Percentiles rank a stretch among this genome's conserved stretches.
These are phyloP conservation scores for Schwanniomyces vanrijiae DNA, from an alignment of 805 yeast species.

Conservation along the genomic window DNA sequence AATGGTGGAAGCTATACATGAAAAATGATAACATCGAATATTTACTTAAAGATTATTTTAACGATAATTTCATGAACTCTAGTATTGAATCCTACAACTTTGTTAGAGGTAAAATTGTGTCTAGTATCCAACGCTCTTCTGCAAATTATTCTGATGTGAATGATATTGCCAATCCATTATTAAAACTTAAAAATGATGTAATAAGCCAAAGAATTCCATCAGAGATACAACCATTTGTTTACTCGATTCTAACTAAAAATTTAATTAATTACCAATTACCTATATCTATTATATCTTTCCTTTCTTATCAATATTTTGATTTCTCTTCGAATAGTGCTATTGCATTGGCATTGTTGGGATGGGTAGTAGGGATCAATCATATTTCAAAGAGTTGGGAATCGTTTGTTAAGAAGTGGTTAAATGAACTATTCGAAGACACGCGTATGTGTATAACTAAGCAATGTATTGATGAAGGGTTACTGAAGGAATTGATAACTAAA, in stretches of 20 bases:
- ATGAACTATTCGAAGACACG: constrained; percentile 32
- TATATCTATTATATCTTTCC: constrained; percentile 25
- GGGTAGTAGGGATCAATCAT: constrained; percentile 41
- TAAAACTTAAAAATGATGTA: constrained; percentile 27
- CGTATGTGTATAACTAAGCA: constrained; percentile 32
- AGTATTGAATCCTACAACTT: constrained; percentile 40
- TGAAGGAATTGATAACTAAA: constrained; percentile 29
- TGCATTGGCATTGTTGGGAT: constrained; percentile 37
- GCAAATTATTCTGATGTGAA: constrained; percentile 15
- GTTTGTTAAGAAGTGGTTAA: constrained; percentile 28
- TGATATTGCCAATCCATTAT: constrained; percentile 27
- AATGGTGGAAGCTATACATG: constrained; percentile 44
- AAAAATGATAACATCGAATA: constrained; percentile 45
- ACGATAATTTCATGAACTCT: constrained; percentile 31
- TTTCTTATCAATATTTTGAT: constrained; percentile 34
- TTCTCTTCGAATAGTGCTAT: constrained; percentile 29
- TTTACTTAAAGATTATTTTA: constrained; percentile 39
- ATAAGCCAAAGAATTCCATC: constrained; percentile 23
- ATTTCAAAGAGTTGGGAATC: constrained; percentile 37
- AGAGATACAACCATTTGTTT: constrained; percentile 41
- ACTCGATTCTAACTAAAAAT: constrained; percentile 24
- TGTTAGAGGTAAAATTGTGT: constrained; percentile 35
- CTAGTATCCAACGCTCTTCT: constrained; percentile 25
- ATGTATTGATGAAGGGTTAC: constrained; percentile 38
- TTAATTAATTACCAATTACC: constrained; percentile 41